Base-by-base conservation (phyloP, 768 basidiomycete species). In the Agaricus subrufescens region DNA sequence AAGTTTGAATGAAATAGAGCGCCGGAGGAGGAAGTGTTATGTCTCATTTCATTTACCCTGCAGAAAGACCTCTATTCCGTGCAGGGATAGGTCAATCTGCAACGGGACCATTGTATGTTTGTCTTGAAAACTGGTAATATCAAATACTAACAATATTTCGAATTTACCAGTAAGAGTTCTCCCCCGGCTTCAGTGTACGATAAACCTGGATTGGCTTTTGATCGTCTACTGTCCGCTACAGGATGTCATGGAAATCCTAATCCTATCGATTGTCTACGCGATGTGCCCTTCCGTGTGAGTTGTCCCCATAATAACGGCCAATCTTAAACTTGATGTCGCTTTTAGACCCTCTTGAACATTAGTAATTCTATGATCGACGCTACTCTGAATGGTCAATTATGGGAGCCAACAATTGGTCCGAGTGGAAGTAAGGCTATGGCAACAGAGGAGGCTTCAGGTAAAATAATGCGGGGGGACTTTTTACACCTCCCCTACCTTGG, bases 401-500 rank as follows among this genome's bases (percentile, higher is more conserved):
- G 83, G 83, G 72, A 84, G 59, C 82, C 83, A 0, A 57, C 80
- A 0, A 73, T 83, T 4, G 82, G 83, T 0, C 78, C 79, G 1
- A 51, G 67, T 0, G 81, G 80, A 2, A 84, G 80, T 62, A 70
- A 84, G 49, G 64, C 78, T 19, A 64, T 79, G 0, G 31, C 31
- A 10, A 31, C 31, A 10, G 74, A 71, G 50, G 64, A 75, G 39
- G 77, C 81, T 4, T 84, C 82, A 0, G 52, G 63, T 5, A 71
- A 70, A 42, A 76, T 84, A 30, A 64, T 69, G 0, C 66, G 73
- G 5, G 80, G 80, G 4, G 68, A 81, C 27, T 84, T 82, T 62
- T 62, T 78, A 15, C 81, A 76, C 50, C 64, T 85, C 3, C 82
- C 83, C 6, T 80, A 76, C 58, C 62, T 85, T 0, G 78, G 70